These are phyloP conservation scores for Castanea crenata DNA, from an alignment of 306 rosid genomes.

Conservation along the genomic window DNA sequence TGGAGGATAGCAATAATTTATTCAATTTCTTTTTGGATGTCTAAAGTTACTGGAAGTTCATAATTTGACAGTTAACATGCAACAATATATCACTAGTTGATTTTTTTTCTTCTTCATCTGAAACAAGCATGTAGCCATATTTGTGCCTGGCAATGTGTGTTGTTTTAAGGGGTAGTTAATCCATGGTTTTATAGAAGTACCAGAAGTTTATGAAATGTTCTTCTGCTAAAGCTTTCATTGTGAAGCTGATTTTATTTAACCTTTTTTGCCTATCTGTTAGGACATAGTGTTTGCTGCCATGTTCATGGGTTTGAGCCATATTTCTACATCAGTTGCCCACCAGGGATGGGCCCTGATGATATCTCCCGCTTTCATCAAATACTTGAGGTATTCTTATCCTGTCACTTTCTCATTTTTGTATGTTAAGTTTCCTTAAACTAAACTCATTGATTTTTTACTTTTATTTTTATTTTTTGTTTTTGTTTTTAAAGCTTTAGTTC, in stretches of 20 bases:
- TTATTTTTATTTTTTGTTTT: too few species aligned
- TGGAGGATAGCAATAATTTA: background rate
- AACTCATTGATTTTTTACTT: background rate
- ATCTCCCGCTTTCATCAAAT: constrained; percentile 63
- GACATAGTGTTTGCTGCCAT: constrained; percentile 90
- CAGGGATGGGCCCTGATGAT: constrained; percentile 95
- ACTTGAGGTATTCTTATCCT: constrained; percentile 68
- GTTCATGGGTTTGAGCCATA: constrained; percentile 98
- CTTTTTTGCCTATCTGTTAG: constrained; percentile 42
- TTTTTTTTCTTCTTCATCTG: background rate
- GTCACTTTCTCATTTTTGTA: constrained; percentile 9
- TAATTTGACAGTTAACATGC: background rate
- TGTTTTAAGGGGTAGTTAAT: background rate
- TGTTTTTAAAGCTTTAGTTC: background rate
- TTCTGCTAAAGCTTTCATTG: constrained; percentile 9
- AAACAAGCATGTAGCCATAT: background rate
- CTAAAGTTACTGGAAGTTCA: background rate
- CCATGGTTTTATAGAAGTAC: background rate
- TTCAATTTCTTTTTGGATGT: background rate
- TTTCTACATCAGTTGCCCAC: constrained; percentile 81
- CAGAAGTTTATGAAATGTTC: background rate
- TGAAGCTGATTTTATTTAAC: constrained; percentile 9
- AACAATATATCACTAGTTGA: background rate
- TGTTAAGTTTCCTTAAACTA: background rate
- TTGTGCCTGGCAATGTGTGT: background rate